Evolutionary conservation across 75 land plant genomes (phyloP).

Genomic region (Selaginella moellendorffii): DNA sequence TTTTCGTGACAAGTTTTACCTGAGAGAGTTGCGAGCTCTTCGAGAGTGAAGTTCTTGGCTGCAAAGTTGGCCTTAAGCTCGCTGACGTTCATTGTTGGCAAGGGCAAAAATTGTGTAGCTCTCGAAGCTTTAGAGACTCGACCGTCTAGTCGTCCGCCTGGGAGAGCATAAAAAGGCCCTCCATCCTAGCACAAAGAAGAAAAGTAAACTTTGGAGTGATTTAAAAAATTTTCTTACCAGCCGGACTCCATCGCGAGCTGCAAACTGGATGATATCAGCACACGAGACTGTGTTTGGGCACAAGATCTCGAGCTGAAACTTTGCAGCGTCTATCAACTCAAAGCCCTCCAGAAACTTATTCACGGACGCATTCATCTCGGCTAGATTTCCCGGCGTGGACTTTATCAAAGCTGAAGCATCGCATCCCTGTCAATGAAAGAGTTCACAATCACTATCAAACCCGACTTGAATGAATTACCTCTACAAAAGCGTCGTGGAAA

Average conservation of each 20-base stretch:
- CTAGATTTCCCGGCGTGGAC: conserved; percentile 31
- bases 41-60: conserved; percentile 27
- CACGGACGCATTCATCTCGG: conserved; percentile 36
- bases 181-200: too few species aligned
- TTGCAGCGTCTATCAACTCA: conserved; percentile 35
- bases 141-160: conserved; percentile 55
- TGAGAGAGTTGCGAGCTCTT: conserved; percentile 67
- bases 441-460: too few species aligned
- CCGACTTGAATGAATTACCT: too few species aligned
- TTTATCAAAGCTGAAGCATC: conserved; percentile 15
- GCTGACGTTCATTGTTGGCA: conserved; percentile 31
- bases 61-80: conserved; percentile 39
- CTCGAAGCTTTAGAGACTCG: conserved; percentile 35
- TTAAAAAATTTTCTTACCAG: too few species aligned
- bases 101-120: conserved; percentile 40
- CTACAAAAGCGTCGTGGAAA: too few species aligned
- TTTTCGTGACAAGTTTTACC: too few species aligned
- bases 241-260: conserved; percentile 43
- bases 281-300: conserved; percentile 58
- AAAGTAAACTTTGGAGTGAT: too few species aligned
- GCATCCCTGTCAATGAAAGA: too few species aligned
- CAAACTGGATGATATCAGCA: conserved; percentile 49
- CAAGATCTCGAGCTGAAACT: conserved; percentile 31
- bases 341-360: conserved; percentile 29
- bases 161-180: conserved; percentile 35